Evolutionary conservation across 805 yeast genomes (phyloP), one percentile per base, ranked within the genome.

Genomic region (Saccharomyces kudriavzevii): DNA sequence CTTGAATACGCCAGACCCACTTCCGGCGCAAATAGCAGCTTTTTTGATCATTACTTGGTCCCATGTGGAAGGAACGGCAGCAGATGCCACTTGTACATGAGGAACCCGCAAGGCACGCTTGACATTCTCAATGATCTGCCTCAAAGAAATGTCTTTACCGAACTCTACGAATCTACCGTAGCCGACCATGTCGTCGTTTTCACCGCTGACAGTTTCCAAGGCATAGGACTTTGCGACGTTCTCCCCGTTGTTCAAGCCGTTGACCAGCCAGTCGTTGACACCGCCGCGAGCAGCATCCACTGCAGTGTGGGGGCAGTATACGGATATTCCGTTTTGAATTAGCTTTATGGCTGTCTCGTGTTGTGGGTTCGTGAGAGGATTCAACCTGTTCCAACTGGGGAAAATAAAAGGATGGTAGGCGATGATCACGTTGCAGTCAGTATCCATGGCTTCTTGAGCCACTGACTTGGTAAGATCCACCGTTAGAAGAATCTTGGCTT

Each of bases 371-470:
- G 61, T 50, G 1, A 69, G 63, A n/a, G 76, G 71, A 2, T 83
- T 78, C 54, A 94, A 78, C 11, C 82, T 72, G 68, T 91, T 94
- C 70, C 94, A 79, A 0, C 96, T 96, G 25, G 87, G 75, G 77
- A 94, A 94, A 45, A 94, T 89, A 66, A 94, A 91, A 1, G 99
- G 99, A 67, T 94, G 92, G 68, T 94, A 94, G 0, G 98, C 95
- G 60, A 94, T 69, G 5, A 94, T 75, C 48, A 91, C 61, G 53
- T 80, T 78, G 45, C 82, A 68, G 1, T 79, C 70, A 1, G 73
- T 62, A 1, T 63, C 65, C 24, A 94, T 71, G 1, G 98, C 98
- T 68, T 94, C 99, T 4, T 85, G 84, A 4, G 86, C 91, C 0
- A 94, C 99, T 0, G 81, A 63, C 48, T 81, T 80, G 0, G 98